Base-by-base conservation (phyloP, 2,329 filamentous ascomycete species). In the Ceratocystis huliohia region DNA sequence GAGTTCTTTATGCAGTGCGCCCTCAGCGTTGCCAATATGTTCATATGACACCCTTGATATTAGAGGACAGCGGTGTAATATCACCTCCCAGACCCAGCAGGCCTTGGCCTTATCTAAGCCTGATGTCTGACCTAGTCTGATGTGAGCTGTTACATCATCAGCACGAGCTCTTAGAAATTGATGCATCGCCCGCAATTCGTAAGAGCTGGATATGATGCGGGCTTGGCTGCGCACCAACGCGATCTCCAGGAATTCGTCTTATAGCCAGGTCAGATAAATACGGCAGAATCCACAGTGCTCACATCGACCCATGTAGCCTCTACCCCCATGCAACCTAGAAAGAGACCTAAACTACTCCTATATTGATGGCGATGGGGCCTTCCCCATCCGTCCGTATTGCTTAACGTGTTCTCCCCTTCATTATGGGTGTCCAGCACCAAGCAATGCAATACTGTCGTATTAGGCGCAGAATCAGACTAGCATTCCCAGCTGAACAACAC, bases 1-100 rank as follows among this genome's bases (percentile, higher is more conserved):
- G 56, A 59, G 56, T 59, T 30, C 30, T 59, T 37, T 17, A 59
- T 59, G 56, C 56, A 7, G 13, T n/a, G 56, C 56, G 56, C 25
- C 56, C 25, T 30, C 56, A n/a, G 25, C 28, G 20, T 17, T 59
- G 5, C 28, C 28, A 33, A 59, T 17, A 30, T 8, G 7, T n/a
- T 17, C 28, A 33, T 37, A 20, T 20, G 56, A 59, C 7, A n/a
- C 25, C 25, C 56, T n/a, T 17, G 56, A 6, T 53, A 53, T 53
- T 5, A 5, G 20, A 5, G 20, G 6, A 53, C 22, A n/a, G 7
- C 56, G 10, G 56, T 33, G 15, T 8, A 17, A 59, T 59, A 59
- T 59, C 56, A 37, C 37, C 56, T 20, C 56, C 30, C 56, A 59
- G 28, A 37, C 28, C 22, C 48, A 28, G 28, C 17, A 37, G 17